Evolutionary conservation across 129 eudicot genomes (phyloP).

Genomic region (Artemisia tridentata): DNA sequence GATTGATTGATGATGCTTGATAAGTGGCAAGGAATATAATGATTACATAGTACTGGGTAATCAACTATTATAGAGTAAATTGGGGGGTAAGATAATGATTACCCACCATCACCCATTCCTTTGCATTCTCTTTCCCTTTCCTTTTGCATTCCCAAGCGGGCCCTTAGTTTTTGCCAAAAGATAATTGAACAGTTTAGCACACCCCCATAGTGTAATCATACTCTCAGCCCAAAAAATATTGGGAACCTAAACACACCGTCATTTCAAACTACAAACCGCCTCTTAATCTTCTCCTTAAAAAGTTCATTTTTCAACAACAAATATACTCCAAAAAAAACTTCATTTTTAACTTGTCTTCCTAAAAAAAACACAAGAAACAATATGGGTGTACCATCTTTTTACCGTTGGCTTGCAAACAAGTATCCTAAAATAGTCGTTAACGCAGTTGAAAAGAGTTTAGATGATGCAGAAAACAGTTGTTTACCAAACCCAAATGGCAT

Average conservation of each 20-base stretch:
- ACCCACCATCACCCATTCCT: no score
- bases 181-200: neutral
- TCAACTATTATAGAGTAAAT: no score
- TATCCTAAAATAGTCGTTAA: constrained; percentile 18
- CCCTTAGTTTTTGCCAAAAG: no score
- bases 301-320: neutral
- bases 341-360: no score
- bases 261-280: neutral
- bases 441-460: neutral
- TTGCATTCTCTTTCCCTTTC: no score
- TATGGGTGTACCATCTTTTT: constrained; percentile 58
- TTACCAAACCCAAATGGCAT: constrained; percentile 7
- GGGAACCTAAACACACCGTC: constrained; percentile 1
- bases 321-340: neutral
- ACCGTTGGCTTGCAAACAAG: constrained; percentile 42
- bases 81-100: no score
- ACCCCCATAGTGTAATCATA: neutral
- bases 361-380: neutral
- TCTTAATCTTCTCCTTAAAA: neutral
- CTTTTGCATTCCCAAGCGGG: no score
- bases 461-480: neutral
- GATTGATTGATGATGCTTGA: no score
- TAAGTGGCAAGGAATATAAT: no score
- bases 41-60: no score
- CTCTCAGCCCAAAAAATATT: neutral